phyloP scores from a whole-genome alignment of 2,329 filamentous ascomycete genomes.

The Trematosphaeria pertusa region DNA sequence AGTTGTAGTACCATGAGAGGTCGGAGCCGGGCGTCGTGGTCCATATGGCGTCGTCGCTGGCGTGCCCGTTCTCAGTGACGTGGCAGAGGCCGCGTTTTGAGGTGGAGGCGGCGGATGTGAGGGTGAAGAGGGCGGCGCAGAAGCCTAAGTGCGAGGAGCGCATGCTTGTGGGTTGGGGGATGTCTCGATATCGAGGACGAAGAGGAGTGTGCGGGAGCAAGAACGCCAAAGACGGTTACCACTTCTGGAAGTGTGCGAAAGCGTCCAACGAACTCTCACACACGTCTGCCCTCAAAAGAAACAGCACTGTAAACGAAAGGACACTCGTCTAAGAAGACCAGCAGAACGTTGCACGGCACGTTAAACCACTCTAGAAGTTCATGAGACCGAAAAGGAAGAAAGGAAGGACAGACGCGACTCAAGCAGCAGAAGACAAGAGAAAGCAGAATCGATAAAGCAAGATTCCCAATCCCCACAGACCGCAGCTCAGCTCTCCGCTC shows the following conservation, averaged over 20 bases:
- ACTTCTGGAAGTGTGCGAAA: too few species aligned
- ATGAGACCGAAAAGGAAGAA: not conserved
- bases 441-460: constrained; percentile 1
- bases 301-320: not conserved
- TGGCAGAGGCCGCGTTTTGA: constrained; percentile 77
- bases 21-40: constrained; percentile 58
- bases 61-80: constrained; percentile 62
- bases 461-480: not conserved
- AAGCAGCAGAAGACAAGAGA: too few species aligned
- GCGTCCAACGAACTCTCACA: too few species aligned
- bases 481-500: not conserved
- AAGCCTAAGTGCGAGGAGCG: constrained; percentile 1
- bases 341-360: not conserved
- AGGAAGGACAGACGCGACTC: too few species aligned
- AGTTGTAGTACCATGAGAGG: constrained; percentile 89
- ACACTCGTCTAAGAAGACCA: not conserved
- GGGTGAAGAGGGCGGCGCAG: constrained; percentile 12
- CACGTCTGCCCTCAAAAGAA: not conserved
- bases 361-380: not conserved
- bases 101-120: constrained; percentile 45
- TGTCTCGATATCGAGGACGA: too few species aligned
- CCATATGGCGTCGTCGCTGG: constrained; percentile 73
- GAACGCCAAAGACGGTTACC: too few species aligned
- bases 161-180: constrained; percentile 10
- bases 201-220: too few species aligned